Percentiles rank a stretch among this genome's conserved stretches.
These are phyloP conservation scores for Aspergillus bridgeri DNA, from an alignment of 495 filamentous ascomycete species.

Conservation along the genomic window DNA sequence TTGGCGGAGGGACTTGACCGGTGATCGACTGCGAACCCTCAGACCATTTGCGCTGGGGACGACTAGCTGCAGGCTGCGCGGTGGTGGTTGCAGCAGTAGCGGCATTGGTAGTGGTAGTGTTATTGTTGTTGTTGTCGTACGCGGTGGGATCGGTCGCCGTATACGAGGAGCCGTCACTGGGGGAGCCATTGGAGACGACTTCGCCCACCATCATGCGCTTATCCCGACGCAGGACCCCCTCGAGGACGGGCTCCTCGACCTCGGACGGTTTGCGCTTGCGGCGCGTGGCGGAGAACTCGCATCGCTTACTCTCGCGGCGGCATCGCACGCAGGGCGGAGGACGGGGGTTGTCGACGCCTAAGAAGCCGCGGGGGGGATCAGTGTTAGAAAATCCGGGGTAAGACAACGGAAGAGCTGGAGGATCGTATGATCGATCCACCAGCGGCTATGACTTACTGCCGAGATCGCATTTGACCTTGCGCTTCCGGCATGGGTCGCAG, in stretches of 20 bases:
- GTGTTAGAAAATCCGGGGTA: constrained; percentile 1
- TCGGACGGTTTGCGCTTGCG: constrained; percentile 81
- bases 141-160: constrained; percentile 22
- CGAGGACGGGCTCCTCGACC: constrained; percentile 53
- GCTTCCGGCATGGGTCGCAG: constrained; percentile 85
- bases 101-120: neutral
- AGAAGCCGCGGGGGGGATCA: neutral
- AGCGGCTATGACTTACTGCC: constrained; percentile 52
- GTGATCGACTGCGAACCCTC: constrained; percentile 19
- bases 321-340: constrained; percentile 94
- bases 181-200: constrained; percentile 27
- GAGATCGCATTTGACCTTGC: constrained; percentile 92
- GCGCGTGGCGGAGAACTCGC: constrained; percentile 93
- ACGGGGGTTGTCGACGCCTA: constrained; percentile 82
- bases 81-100: neutral
- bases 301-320: constrained; percentile 87
- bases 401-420: neutral
- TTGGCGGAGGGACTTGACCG: constrained; percentile 11
- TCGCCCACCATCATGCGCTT: constrained; percentile 50
- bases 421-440: constrained; percentile 7
- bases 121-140: constrained; percentile 24
- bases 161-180: constrained; percentile 29
- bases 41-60: constrained; percentile 32
- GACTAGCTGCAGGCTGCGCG: constrained; percentile 3
- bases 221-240: constrained; percentile 49